These are phyloP conservation scores for Epichloe hybrida DNA, from an alignment of 2,329 filamentous ascomycete species.

Conservation along the genomic window DNA sequence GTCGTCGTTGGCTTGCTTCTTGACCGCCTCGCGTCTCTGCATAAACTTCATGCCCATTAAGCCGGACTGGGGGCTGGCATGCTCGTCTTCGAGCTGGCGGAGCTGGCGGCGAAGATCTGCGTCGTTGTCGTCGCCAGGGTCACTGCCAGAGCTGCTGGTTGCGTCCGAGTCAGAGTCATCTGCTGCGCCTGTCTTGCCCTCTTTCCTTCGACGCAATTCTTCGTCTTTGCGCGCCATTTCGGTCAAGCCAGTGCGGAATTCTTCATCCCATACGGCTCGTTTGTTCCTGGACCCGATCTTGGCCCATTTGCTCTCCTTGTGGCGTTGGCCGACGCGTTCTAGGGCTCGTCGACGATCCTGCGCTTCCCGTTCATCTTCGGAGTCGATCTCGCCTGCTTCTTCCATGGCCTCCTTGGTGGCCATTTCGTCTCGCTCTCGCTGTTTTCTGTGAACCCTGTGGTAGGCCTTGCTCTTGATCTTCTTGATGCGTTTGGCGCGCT, in stretches of 20 bases:
- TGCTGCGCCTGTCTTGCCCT: slow-evolving; percentile 45
- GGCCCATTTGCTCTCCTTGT: slow-evolving; percentile 84
- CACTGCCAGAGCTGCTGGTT: slow-evolving; percentile 43
- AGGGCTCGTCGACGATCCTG: slow-evolving; percentile 64
- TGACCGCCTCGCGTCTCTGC: slow-evolving; percentile 61
- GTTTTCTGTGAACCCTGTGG: slow-evolving; percentile 79
- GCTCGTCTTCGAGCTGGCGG: slow-evolving; percentile 30
- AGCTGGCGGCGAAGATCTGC: slow-evolving; percentile 35
- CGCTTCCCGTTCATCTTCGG: slow-evolving; percentile 50
- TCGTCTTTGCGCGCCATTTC: slow-evolving; percentile 76
- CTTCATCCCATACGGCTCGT: slow-evolving; percentile 76
- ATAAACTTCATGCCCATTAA: slow-evolving; percentile 87
- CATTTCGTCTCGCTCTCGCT: slow-evolving; percentile 40
- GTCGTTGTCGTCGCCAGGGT: slow-evolving; percentile 22
- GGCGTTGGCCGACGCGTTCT: slow-evolving; percentile 72
- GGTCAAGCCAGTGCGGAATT: slow-evolving; percentile 61
- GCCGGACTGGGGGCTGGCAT: slow-evolving; percentile 45
- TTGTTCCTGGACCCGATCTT: slow-evolving; percentile 70
- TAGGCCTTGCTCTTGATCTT: slow-evolving; percentile 99
- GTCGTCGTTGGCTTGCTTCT: slow-evolving; percentile 69
- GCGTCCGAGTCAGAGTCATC: slow-evolving; percentile 39
- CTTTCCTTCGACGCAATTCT: slow-evolving; percentile 65
- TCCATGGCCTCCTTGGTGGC: slow-evolving; percentile 38
- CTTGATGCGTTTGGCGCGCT: slow-evolving; percentile 82
- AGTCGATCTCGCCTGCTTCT: slow-evolving; percentile 46